Percentiles rank a stretch among this genome's conserved stretches.
Evolutionary conservation across 106 monocot genomes (phyloP).

Genomic region (Allium cepa): DNA sequence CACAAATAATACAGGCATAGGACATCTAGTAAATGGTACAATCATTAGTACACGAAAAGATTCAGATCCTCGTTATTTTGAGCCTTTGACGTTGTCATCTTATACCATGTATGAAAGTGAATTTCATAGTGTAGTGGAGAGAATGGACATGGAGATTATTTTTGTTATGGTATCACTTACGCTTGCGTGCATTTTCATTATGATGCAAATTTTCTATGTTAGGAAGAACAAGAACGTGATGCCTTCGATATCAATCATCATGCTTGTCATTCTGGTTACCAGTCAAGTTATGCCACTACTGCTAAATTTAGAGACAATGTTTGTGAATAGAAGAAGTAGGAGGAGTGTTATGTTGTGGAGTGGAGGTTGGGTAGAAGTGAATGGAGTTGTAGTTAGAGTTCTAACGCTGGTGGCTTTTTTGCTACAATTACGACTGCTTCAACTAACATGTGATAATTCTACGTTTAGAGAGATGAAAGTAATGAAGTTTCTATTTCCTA

Average conservation of each 20-base stretch:
- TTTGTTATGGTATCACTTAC: constrained; percentile 60
- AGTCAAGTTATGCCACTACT: constrained; percentile 57
- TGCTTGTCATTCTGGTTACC: constrained; percentile 52
- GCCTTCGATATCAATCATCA: constrained; percentile 51
- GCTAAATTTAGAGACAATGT: constrained; percentile 54
- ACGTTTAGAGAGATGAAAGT: constrained; percentile 45
- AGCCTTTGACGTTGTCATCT: constrained; percentile 38
- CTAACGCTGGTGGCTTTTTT: constrained; percentile 68
- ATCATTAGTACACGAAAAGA: constrained; percentile 48
- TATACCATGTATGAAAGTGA: constrained; percentile 22
- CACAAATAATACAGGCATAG: neutral
- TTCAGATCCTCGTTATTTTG: constrained; percentile 52
- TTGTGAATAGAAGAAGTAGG: constrained; percentile 17
- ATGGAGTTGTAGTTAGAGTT: constrained; percentile 67
- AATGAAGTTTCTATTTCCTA: constrained; percentile 32
- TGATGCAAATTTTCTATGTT: constrained; percentile 51
- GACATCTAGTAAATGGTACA: constrained; percentile 35
- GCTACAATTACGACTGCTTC: constrained; percentile 57
- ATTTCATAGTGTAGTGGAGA: constrained; percentile 28
- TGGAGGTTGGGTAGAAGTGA: constrained; percentile 75
- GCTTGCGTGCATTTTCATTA: constrained; percentile 41
- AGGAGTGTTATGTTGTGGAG: constrained; percentile 34
- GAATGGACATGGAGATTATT: constrained; percentile 67
- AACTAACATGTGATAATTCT: constrained; percentile 30
- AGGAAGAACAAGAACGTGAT: constrained; percentile 41